Base-by-base conservation (phyloP, 2,329 filamentous ascomycete species). In the Botryotinia convoluta region DNA sequence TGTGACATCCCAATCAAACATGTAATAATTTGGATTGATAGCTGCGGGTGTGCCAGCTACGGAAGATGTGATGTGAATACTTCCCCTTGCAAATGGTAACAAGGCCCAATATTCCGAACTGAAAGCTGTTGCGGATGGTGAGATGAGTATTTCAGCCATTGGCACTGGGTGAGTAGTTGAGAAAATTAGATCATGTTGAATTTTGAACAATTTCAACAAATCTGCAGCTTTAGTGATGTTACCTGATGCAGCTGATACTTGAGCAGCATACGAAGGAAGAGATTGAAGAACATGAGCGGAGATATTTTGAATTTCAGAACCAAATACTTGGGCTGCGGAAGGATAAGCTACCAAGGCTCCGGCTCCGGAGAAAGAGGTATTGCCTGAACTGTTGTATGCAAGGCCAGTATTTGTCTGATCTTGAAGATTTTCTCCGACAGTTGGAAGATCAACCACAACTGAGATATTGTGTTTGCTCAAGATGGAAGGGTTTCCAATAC, bases 61-160 rank as follows among this genome's bases (percentile, higher is more conserved):
- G 0, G 81, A 69, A 3, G 81, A 81, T 7, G 79, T 78, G 75
- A 90, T 87, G 80, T 90, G 89, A 64, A 88, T 85, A 54, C 83
- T 83, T 2, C 89, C 89, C 0, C 87, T 85, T 3, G 86, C 87
- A 78, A 88, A 86, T 0, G 89, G 81, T 67, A 85, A 84, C 68
- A 86, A 80, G 2, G 74, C 54, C 61, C 71, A 74, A 32, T 73
- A 76, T 42, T 75, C 70, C 0, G 68, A 37, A 14, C 29, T 44
- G 29, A 48, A 70, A 10, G 79, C 76, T 10, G 82, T 76, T 35
- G 84, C 80, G 0, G 81, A 70, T 5, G 81, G 81, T 7, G 77
- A 77, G 75, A 90, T 87, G 80, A 90, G 89, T 0, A 86, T 80
- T 77, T 88, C 87, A 1, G 82, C 84, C 4, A 87, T 79, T 0